These are phyloP conservation scores for Pythium scleroteichum DNA, from an alignment of 352 stramenopile species.

Conservation along the genomic window DNA sequence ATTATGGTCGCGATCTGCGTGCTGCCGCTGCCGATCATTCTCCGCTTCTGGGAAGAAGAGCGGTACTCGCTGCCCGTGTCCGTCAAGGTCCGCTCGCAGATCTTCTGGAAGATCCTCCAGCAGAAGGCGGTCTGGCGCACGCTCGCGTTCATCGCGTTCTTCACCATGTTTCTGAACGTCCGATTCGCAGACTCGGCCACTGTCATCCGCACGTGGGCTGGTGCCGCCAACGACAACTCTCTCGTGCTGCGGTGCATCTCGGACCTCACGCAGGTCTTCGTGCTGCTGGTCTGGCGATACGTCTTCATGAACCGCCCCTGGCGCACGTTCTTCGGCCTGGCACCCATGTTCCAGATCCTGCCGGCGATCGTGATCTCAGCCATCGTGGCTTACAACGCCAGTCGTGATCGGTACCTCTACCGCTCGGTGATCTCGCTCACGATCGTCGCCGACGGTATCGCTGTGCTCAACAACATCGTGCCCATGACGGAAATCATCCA, in stretches of 20 bases:
- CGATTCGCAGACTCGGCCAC: slow-evolving; percentile 42
- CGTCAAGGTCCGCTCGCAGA: slow-evolving; percentile 30
- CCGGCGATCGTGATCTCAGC: slow-evolving; percentile 18
- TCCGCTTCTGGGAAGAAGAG: slow-evolving; percentile 35
- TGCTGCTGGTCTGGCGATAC: slow-evolving; percentile 21
- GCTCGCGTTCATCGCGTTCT: slow-evolving; percentile 30
- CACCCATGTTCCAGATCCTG: slow-evolving; percentile 23
- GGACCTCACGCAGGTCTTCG: slow-evolving; percentile 15
- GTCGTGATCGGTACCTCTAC: slow-evolving; percentile 26
- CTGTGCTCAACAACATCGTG: slow-evolving; percentile 32
- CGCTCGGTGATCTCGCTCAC: slow-evolving; percentile 28
- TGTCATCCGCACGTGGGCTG: slow-evolving; percentile 41
- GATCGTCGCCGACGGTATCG: slow-evolving; percentile 31
- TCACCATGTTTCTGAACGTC: slow-evolving; percentile 34
- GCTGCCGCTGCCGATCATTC: slow-evolving; percentile 29
- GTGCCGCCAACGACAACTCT: slow-evolving; percentile 43
- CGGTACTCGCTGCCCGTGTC: slow-evolving; percentile 28
- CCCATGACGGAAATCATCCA: slow-evolving; percentile 38
- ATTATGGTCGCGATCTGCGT: slow-evolving; percentile 30
- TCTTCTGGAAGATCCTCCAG: slow-evolving; percentile 47
- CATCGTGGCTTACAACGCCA: slow-evolving; percentile 12
- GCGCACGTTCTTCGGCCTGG: slow-evolving; percentile 19
- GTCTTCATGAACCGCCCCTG: slow-evolving; percentile 30
- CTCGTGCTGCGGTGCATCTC: slow-evolving; percentile 28
- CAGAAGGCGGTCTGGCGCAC: slow-evolving; percentile 40